A percentile compares a stretch with the other conserved stretches of the same genome.
Evolutionary conservation across 2,329 filamentous ascomycete genomes (phyloP).

Genomic region (Colletotrichum echinochloae): DNA sequence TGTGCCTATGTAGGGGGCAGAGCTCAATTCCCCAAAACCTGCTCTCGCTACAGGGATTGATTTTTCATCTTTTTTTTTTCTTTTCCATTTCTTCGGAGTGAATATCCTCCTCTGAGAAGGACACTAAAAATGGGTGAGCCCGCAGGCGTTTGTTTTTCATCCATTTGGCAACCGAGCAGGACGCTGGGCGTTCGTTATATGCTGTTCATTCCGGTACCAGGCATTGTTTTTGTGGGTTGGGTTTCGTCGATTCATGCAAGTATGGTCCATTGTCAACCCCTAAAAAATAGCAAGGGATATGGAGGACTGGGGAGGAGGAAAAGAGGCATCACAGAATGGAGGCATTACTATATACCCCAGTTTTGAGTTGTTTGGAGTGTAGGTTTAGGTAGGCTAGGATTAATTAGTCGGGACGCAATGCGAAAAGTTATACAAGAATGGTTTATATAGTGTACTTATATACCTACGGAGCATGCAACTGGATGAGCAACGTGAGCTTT

Average conservation of each 20-base stretch:
- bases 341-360: background rate
- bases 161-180: background rate
- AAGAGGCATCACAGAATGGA: constrained; percentile 3
- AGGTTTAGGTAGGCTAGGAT: background rate
- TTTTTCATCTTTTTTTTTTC: background rate
- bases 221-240: background rate
- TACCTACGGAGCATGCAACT: no score
- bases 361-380: background rate
- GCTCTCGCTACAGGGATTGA: background rate
- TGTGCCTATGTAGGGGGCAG: constrained; percentile 25
- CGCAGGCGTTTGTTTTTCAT: background rate
- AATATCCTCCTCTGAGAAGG: background rate
- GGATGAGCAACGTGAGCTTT: no score
- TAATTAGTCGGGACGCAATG: background rate
- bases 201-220: background rate
- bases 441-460: no score
- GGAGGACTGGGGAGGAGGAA: background rate
- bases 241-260: background rate
- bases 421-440: no score
- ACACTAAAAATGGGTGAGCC: background rate
- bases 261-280: background rate
- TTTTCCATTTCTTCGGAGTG: background rate
- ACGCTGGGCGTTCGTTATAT: background rate
- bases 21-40: background rate
- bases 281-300: background rate